A percentile compares a stretch with the other conserved stretches of the same genome.
These are phyloP conservation scores for Stachybotrys chartarum DNA, from an alignment of 2,329 filamentous ascomycete species.

Conservation along the genomic window DNA sequence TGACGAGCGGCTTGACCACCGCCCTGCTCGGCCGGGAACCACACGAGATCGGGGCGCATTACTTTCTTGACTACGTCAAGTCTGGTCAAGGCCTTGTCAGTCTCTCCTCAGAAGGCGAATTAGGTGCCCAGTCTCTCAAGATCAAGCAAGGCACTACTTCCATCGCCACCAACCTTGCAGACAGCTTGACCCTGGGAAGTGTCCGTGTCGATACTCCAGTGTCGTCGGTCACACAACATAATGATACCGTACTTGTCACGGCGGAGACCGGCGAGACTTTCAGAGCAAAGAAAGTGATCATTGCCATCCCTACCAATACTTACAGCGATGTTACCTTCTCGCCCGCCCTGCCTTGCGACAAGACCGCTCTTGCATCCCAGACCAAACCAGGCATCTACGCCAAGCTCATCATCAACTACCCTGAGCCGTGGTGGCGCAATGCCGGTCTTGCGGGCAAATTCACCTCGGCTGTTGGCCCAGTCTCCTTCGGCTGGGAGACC, in stretches of 20 bases:
- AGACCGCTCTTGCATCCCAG: constrained; percentile 15
- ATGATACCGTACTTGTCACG: constrained; percentile 6
- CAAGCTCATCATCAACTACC: constrained; percentile 32
- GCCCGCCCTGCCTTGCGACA: constrained; percentile 19
- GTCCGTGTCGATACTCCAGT: constrained; percentile 11
- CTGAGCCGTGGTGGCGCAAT: constrained; percentile 37
- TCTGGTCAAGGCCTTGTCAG: constrained; percentile 5
- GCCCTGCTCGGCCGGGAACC: constrained; percentile 6
- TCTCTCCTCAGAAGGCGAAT: constrained; percentile 2
- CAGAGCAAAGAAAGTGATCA: constrained; percentile 13
- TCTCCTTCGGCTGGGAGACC: constrained; percentile 20
- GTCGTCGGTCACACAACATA: constrained; percentile 7
- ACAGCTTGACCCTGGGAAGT: constrained; percentile 6
- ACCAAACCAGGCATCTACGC: constrained; percentile 26
- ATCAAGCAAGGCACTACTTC: constrained; percentile 4
- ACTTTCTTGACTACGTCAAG: constrained; percentile 9
- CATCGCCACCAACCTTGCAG: constrained; percentile 5
- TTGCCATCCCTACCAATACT: constrained; percentile 16
- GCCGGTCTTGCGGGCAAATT: constrained; percentile 32
- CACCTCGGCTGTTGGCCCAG: constrained; percentile 22
- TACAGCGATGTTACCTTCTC: constrained; percentile 14
- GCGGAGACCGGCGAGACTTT: constrained; percentile 6
- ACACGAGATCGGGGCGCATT: constrained; percentile 7
- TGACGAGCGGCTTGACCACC: not conserved
- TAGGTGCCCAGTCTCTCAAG: constrained; percentile 6